These are phyloP conservation scores for Cryptococcus jaspeensis DNA, from an alignment of 1,284 basidiomycete species.

Conservation along the genomic window DNA sequence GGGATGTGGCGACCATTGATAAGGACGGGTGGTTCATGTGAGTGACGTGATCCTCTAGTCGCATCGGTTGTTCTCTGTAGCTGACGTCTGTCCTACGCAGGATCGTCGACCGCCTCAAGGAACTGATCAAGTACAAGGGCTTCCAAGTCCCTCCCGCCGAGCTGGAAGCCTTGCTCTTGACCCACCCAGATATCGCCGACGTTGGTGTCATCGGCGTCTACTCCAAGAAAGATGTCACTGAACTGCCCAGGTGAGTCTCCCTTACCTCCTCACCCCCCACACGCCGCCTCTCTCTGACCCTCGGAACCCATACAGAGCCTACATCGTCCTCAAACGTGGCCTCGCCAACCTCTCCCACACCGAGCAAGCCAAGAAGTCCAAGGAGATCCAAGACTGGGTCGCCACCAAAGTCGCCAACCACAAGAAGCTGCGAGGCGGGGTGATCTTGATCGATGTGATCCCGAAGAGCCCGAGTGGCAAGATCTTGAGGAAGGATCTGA, in stretches of 20 bases:
- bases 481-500: constrained; percentile 45
- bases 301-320: background rate
- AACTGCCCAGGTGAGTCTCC: constrained; percentile 65
- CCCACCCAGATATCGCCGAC: constrained; percentile 69
- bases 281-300: too few relatives aligned
- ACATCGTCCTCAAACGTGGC: constrained; percentile 1
- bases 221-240: constrained; percentile 63
- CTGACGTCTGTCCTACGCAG: constrained; percentile 14
- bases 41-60: constrained; percentile 2
- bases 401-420: constrained; percentile 56
- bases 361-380: constrained; percentile 50
- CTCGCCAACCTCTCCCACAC: background rate
- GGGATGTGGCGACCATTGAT: constrained; percentile 67
- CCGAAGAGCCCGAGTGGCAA: constrained; percentile 53
- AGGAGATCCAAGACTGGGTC: constrained; percentile 64
- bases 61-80: too few relatives aligned
- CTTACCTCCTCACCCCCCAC: background rate
- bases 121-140: constrained; percentile 73
- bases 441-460: constrained; percentile 52
- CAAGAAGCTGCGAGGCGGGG: constrained; percentile 54
- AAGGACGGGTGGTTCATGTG: constrained; percentile 58
- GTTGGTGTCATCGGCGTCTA: constrained; percentile 70
- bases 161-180: constrained; percentile 69
- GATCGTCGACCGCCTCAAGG: constrained; percentile 60
- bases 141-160: constrained; percentile 74